These are phyloP conservation scores for Gynochthodes officinalis DNA, from an alignment of 257 asterid genomes.

Conservation along the genomic window DNA sequence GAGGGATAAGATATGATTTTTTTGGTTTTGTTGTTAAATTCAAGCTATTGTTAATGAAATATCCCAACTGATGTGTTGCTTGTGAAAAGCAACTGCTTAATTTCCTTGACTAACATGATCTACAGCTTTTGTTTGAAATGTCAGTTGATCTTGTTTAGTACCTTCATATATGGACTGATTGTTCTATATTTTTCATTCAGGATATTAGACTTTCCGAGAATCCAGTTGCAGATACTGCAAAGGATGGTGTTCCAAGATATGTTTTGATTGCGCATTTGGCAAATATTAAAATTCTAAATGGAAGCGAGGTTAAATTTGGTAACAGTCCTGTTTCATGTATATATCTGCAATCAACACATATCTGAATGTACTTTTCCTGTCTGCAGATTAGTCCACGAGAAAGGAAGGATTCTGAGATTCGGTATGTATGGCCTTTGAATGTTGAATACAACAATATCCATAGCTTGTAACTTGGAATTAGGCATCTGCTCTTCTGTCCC, in stretches of 20 bases:
- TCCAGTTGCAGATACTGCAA: slow-evolving; percentile 72
- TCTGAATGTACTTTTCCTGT: slow-evolving; percentile 18
- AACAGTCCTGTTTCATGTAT: slow-evolving; percentile 1
- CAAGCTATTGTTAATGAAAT: background rate
- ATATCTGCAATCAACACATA: slow-evolving; percentile 19
- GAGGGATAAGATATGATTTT: background rate
- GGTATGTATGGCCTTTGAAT: slow-evolving; percentile 47
- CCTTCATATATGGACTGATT: background rate
- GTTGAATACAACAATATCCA: background rate
- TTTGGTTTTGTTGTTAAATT: background rate
- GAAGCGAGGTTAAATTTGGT: slow-evolving; percentile 70
- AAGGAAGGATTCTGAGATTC: slow-evolving; percentile 92
- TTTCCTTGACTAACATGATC: background rate
- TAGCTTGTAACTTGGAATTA: background rate
- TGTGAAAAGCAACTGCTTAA: background rate
- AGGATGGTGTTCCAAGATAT: slow-evolving; percentile 80
- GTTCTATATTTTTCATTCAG: slow-evolving; percentile 31
- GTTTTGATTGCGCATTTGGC: slow-evolving; percentile 82
- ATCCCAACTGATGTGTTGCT: background rate
- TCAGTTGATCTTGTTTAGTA: background rate
- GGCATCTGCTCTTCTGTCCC: background rate
- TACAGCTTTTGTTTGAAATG: background rate
- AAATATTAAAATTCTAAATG: slow-evolving; percentile 62
- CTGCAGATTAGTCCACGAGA: slow-evolving; percentile 79
- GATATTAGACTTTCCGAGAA: slow-evolving; percentile 87